Base-by-base conservation (phyloP, 306 rosid species). In the Sicyos baderoa region DNA sequence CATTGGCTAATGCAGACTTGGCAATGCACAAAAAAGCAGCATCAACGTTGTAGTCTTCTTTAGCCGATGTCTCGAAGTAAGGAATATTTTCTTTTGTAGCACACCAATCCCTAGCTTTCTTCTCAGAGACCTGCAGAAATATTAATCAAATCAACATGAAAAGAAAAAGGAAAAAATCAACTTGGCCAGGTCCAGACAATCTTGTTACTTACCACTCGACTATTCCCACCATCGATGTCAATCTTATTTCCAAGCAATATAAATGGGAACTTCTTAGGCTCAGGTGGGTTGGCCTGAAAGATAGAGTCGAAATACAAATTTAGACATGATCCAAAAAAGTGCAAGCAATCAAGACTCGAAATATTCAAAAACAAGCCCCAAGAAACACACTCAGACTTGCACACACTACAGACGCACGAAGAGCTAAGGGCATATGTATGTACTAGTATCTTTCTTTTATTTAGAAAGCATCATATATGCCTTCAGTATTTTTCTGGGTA, bases 141-240 rank as follows among this genome's bases (percentile, higher is more conserved):
- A 35, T 77, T 65, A 56, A 64, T 87, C 75, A 86, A 79, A 72
- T 27, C 21, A 58, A 63, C 37, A 54, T 53, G 53, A 47, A 47
- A 51, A 45, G 56, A 66, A 44, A 44, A n/a, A 70, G 62, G 14
- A 7, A 66, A 14, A 75, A 53, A 66, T 16, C 48, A 1, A 32
- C n/a, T 64, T 35, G 60, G 48, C 27, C 25, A 17, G 48, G 68
- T 50, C 74, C 29, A 15, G 50, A 44, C 70, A 52, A 68, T 35
- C 91, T 67, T 83, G 84, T 91, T 90, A 21, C 96, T 70, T 84
- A 91, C 96, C 96, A 91, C 97, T 76, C 96, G 83, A 84, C 96
- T 91, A 77, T 89, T 91, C 72, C 94, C 97, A 70, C 96, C 97
- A 79, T 91, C 96, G 47, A 91, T 87, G 83, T 91, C 95, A 76